Percentiles rank a stretch among this genome's conserved stretches.
Conservation (phyloP, 305 asterid species). For the Fraxinus greggii region DNA sequence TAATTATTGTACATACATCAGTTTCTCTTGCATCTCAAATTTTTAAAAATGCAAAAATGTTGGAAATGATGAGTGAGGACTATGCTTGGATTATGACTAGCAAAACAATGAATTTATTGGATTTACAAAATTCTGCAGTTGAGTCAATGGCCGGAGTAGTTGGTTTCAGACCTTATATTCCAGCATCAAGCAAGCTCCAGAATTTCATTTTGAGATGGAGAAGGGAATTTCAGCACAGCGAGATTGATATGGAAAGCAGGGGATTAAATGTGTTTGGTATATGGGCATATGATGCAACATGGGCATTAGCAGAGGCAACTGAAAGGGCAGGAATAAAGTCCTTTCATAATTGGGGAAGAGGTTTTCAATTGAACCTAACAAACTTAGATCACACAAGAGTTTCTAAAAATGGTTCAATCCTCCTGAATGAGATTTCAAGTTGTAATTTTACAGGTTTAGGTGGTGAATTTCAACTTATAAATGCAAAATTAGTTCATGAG, state of each 20-base stretch:
- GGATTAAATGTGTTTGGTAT: conserved; percentile 29
- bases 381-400: conserved; percentile 11
- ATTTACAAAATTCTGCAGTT: conserved; percentile 23
- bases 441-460: conserved; percentile 25
- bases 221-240: conserved; percentile 20
- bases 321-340: conserved; percentile 23
- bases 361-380: not conserved
- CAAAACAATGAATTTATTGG: conserved; percentile 38
- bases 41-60: conserved; percentile 29
- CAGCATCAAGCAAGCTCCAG: conserved; percentile 27
- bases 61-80: conserved; percentile 43
- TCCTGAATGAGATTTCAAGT: conserved; percentile 22
- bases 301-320: conserved; percentile 38
- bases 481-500: conserved; percentile 28
- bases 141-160: conserved; percentile 39
- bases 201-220: conserved; percentile 34
- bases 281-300: conserved; percentile 47
- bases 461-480: conserved; percentile 28
- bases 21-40: conserved; percentile 34
- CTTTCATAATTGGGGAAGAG: not conserved
- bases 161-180: conserved; percentile 39
- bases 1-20: conserved; percentile 41
- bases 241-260: conserved; percentile 12
- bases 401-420: conserved; percentile 16
- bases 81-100: conserved; percentile 49